Conservation (phyloP, 2,329 filamentous ascomycete species). For the Phialophora verrucosa region DNA sequence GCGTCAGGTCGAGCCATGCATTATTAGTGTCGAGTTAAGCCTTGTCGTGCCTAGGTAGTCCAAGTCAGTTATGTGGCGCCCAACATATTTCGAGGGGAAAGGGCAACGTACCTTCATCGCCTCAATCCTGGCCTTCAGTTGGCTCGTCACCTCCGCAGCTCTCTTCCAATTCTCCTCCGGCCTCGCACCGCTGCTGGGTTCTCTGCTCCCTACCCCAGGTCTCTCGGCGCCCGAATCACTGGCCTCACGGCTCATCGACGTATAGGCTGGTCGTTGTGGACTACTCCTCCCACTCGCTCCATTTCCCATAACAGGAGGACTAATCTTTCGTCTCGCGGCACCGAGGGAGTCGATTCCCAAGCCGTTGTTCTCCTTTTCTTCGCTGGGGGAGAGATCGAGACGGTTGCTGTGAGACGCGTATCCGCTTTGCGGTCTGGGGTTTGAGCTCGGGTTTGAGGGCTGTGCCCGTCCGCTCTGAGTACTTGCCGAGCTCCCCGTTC, state of each 20-base stretch:
- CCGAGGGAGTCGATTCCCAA: slow-evolving; percentile 44
- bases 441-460: slow-evolving; percentile 13
- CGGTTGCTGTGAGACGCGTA: slow-evolving; percentile 27
- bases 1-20: not conserved
- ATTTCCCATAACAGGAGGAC: slow-evolving; percentile 49
- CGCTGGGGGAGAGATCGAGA: slow-evolving; percentile 59
- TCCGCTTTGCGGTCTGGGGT: slow-evolving; percentile 47
- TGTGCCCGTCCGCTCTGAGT: slow-evolving; percentile 27
- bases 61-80: slow-evolving; percentile 20
- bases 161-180: slow-evolving; percentile 93
- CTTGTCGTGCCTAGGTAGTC: slow-evolving; percentile 50
- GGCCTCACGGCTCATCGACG: slow-evolving; percentile 13
- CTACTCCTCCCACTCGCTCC: slow-evolving; percentile 44
- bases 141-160: slow-evolving; percentile 95
- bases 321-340: slow-evolving; percentile 51
- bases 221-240: slow-evolving; percentile 11
- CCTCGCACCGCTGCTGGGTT: slow-evolving; percentile 46
- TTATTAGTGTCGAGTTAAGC: slow-evolving; percentile 43
- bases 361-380: slow-evolving; percentile 74
- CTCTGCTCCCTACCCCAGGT: slow-evolving; percentile 33
- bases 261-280: slow-evolving; percentile 38
- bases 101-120: slow-evolving; percentile 79
- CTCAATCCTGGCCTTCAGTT: slow-evolving; percentile 95
- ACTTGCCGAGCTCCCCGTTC: slow-evolving; percentile 38
- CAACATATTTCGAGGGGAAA: not conserved